Evolutionary conservation across 768 basidiomycete genomes (phyloP).

Genomic region (Macrocybe gigantea): DNA sequence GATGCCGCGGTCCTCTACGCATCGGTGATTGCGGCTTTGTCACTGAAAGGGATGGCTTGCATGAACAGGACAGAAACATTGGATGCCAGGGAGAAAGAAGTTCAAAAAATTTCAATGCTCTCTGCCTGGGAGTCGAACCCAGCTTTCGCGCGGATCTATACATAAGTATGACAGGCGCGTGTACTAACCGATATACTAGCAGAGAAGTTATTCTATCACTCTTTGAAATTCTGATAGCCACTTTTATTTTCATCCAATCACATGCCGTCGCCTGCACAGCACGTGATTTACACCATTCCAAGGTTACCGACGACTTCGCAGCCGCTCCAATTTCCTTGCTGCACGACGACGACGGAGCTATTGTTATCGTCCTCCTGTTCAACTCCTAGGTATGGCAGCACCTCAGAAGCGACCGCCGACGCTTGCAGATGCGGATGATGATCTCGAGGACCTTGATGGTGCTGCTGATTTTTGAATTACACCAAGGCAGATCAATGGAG

Average conservation of each 20-base stretch:
- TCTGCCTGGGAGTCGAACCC: constrained; percentile 4
- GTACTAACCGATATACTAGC: constrained; percentile 5
- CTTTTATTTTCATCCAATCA: no score
- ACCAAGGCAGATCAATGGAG: no score
- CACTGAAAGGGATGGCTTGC: no score
- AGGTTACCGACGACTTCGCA: no score
- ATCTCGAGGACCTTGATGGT: constrained; percentile 69
- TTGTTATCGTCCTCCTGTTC: neutral
- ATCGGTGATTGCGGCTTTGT: no score
- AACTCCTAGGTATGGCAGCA: neutral
- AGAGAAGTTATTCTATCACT: neutral
- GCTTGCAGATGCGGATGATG: constrained; percentile 34
- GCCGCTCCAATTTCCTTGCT: no score
- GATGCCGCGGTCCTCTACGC: no score
- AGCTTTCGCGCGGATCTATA: constrained; percentile 1
- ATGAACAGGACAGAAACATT: no score
- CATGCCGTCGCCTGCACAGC: no score
- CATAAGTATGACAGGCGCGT: neutral
- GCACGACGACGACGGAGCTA: neutral
- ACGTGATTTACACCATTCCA: no score
- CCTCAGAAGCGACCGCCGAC: constrained; percentile 1
- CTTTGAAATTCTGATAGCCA: no score
- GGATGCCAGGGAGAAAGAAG: neutral
- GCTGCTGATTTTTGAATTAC: neutral
- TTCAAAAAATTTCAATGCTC: neutral